Base-by-base conservation (phyloP, 2,329 filamentous ascomycete genomes). In the Aspergillus pseudoglaucus region DNA sequence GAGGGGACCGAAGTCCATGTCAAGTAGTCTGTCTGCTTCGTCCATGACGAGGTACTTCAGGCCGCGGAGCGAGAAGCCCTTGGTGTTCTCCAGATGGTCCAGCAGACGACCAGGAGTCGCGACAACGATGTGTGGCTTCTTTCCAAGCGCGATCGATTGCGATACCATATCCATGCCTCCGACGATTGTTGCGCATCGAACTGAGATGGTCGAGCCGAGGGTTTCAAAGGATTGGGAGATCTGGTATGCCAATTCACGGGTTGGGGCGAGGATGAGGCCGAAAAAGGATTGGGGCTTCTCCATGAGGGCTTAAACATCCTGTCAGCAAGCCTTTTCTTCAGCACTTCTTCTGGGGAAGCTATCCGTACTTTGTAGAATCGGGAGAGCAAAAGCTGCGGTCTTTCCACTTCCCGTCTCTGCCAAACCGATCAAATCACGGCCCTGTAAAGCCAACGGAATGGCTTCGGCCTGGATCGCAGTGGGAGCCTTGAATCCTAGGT, bases 351-450 rank as follows among this genome's bases (percentile, higher is more conserved):
- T 14, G 2, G 12, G 33, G 42, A 9, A 37, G 3, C 12, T 47
- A 5, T 44, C 17, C 17, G 30, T 52, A 65, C 67, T 67, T 70
- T 96, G 90, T 2, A 98, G 79, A 35, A 98, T 94, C 1, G 93
- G 93, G 2, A 98, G 75, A 0, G 89, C 90, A 66, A 97, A 98
- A 0, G 93, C 90, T 6, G 90, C 91, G 0, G 93, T 97, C 75
- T 97, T 98, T 70, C 93, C 93, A 63, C 84, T 90, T 58, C 93
- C 93, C 0, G 93, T 98, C 71, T 98, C 91, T 27, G 93, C 93
- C 45, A 97, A 78, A 38, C 90, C 93, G 58, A 98, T 95, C 30
- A 97, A 76, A 67, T 97, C 93, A 60, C 89, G 82, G 45, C 86
- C 84, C 61, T 87, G 71, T 3, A 96, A 77, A 32, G 90, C 90